phyloP scores from a whole-genome alignment of 2,329 filamentous ascomycete genomes.

The Fusarium sp. region DNA sequence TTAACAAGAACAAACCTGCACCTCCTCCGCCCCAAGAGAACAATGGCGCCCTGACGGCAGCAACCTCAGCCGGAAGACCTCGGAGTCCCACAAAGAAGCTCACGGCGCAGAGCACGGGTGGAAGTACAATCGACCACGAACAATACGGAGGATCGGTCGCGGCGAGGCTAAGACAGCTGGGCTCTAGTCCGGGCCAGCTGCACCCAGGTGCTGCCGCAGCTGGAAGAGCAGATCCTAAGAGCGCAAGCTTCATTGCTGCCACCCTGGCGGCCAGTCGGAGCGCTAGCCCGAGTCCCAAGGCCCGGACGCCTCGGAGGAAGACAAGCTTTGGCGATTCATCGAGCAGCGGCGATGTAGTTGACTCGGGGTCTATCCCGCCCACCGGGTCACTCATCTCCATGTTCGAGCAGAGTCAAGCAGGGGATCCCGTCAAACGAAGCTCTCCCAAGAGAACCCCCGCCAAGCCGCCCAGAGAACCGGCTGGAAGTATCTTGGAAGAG shows the following conservation, averaged over 20 bases:
- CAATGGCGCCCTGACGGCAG: slow-evolving; percentile 57
- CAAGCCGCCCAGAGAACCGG: slow-evolving; percentile 15
- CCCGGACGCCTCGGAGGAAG: slow-evolving; percentile 42
- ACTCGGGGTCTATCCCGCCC: slow-evolving; percentile 67
- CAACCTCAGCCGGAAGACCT: slow-evolving; percentile 51
- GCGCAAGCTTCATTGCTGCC: slow-evolving; percentile 64
- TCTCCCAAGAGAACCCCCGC: slow-evolving; percentile 36
- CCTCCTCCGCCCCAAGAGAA: slow-evolving; percentile 40
- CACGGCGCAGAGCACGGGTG: slow-evolving; percentile 53
- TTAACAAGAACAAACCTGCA: slow-evolving; percentile 52
- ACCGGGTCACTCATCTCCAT: slow-evolving; percentile 72
- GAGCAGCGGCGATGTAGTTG: slow-evolving; percentile 44
- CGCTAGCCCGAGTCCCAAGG: slow-evolving; percentile 51
- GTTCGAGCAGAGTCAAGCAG: slow-evolving; percentile 65
- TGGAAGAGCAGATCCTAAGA: slow-evolving; percentile 53
- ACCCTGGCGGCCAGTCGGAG: slow-evolving; percentile 66
- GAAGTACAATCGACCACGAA: slow-evolving; percentile 44
- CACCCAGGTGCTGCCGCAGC: slow-evolving; percentile 24
- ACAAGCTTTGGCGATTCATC: slow-evolving; percentile 46
- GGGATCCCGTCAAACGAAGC: slow-evolving; percentile 50
- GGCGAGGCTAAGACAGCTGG: slow-evolving; percentile 41
- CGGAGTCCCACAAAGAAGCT: slow-evolving; percentile 40
- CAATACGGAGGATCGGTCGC: slow-evolving; percentile 33
- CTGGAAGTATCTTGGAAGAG: slow-evolving; percentile 28
- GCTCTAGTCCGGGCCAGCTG: slow-evolving; percentile 32